Evolutionary conservation across 805 yeast species (phyloP).

Genomic region (Ogataea salicorniae): DNA sequence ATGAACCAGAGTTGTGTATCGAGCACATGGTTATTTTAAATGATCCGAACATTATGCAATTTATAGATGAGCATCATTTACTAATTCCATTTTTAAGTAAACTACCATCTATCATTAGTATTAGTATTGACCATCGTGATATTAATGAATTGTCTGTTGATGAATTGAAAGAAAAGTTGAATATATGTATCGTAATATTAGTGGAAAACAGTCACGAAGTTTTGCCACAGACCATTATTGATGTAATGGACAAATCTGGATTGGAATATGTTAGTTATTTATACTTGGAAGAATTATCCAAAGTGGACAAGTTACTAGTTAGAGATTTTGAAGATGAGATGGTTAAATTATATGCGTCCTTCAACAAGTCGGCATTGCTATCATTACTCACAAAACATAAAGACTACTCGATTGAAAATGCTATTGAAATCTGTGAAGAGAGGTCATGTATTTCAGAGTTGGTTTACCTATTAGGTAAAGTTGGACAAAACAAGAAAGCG

Average conservation of each 20-base stretch:
- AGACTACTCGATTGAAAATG: slow-evolving; percentile 63
- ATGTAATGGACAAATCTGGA: slow-evolving; percentile 36
- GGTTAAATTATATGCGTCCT: slow-evolving; percentile 60
- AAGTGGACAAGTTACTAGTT: slow-evolving; percentile 50
- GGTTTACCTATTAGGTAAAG: slow-evolving; percentile 74
- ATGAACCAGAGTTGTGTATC: slow-evolving; percentile 60
- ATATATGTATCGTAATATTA: slow-evolving; percentile 46
- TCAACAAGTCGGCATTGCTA: slow-evolving; percentile 49
- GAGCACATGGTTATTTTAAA: slow-evolving; percentile 52
- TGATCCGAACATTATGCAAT: slow-evolving; percentile 50
- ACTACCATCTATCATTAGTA: slow-evolving; percentile 49
- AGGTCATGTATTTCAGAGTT: slow-evolving; percentile 59
- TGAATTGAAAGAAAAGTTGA: slow-evolving; percentile 35
- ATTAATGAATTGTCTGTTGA: slow-evolving; percentile 37
- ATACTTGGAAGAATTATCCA: slow-evolving; percentile 56
- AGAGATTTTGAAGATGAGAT: slow-evolving; percentile 61
- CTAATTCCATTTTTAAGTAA: slow-evolving; percentile 42
- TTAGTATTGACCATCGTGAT: slow-evolving; percentile 26
- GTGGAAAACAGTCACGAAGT: slow-evolving; percentile 65
- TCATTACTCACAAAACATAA: slow-evolving; percentile 54
- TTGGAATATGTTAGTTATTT: slow-evolving; percentile 53
- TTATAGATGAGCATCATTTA: slow-evolving; percentile 60
- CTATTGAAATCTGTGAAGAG: slow-evolving; percentile 60
- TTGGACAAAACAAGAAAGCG: slow-evolving; percentile 77
- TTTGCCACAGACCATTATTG: slow-evolving; percentile 46